Conservation (phyloP, 148 eudicot species). For the Diospyros kaki region DNA sequence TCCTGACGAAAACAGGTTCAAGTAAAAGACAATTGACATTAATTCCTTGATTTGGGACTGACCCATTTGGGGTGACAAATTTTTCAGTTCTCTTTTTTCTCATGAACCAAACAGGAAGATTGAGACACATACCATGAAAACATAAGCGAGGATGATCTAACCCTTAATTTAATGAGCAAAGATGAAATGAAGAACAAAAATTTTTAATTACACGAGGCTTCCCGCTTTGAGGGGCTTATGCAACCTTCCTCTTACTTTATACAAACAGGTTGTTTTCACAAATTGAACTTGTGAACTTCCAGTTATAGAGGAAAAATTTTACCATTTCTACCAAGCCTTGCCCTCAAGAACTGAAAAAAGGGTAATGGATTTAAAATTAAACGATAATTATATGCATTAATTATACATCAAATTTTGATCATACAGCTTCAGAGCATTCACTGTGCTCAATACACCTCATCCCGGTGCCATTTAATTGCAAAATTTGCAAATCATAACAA, state of each 20-base stretch:
- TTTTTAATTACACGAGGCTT: conserved; percentile 74
- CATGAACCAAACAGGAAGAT: not conserved
- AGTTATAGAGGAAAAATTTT: conserved; percentile 1
- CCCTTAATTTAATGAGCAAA: conserved; percentile 45
- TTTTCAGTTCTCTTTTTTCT: not conserved
- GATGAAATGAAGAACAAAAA: conserved; percentile 85
- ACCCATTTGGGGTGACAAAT: not conserved
- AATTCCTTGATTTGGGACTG: not conserved
- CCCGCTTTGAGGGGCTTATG: conserved; percentile 65
- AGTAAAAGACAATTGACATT: too few species aligned
- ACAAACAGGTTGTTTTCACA: conserved; percentile 48
- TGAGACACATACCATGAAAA: conserved; percentile 69
- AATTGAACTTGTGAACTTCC: conserved; percentile 57
- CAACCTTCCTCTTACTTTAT: conserved; percentile 68
- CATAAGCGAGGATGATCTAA: conserved; percentile 86
- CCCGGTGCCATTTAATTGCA: not conserved
- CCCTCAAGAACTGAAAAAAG: conserved; percentile 33
- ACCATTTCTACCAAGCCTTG: conserved; percentile 71
- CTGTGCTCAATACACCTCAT: too few species aligned
- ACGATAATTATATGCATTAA: too few species aligned
- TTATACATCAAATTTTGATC: too few species aligned
- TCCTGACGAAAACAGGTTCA: too few species aligned
- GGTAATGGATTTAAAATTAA: too few species aligned
- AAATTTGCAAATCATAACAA: not conserved
- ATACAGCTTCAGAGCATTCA: too few species aligned